Evolutionary conservation across 1,139 yeast species (phyloP).

Genomic region (Kluyveromyces sp.): DNA sequence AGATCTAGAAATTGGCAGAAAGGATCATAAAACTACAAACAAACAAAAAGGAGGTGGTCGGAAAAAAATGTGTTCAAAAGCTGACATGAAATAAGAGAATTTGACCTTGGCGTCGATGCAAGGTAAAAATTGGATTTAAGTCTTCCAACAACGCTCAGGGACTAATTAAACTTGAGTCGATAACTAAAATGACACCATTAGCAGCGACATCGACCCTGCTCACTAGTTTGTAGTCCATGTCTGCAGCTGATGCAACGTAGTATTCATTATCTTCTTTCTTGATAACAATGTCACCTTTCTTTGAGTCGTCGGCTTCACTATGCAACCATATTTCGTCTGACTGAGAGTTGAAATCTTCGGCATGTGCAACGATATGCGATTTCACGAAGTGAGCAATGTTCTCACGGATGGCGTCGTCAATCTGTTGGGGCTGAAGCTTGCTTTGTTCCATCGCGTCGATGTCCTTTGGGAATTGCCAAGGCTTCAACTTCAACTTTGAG

Average conservation of each 20-base stretch:
- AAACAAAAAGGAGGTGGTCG: no score
- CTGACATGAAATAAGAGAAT: neutral
- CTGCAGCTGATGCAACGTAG: slow-evolving; percentile 34
- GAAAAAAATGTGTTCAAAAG: no score
- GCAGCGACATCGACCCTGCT: slow-evolving; percentile 41
- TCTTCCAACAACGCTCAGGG: neutral
- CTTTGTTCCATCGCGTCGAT: slow-evolving; percentile 30
- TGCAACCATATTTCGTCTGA: slow-evolving; percentile 20
- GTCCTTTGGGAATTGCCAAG: slow-evolving; percentile 61
- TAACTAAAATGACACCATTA: slow-evolving; percentile 53
- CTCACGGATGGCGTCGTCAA: slow-evolving; percentile 38
- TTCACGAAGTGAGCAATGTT: slow-evolving; percentile 48
- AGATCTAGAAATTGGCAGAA: no score
- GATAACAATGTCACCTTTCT: slow-evolving; percentile 40
- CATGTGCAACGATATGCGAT: slow-evolving; percentile 44
- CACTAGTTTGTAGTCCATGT: slow-evolving; percentile 38
- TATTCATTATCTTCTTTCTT: slow-evolving; percentile 39
- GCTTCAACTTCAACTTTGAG: slow-evolving; percentile 39
- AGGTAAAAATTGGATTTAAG: no score
- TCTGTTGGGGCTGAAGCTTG: slow-evolving; percentile 33
- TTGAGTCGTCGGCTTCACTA: slow-evolving; percentile 31
- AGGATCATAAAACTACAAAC: no score
- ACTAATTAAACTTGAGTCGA: slow-evolving; percentile 38
- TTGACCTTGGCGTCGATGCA: no score
- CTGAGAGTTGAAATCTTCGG: slow-evolving; percentile 14